These are phyloP conservation scores for Monosporascus sp. DNA, from an alignment of 2,329 filamentous ascomycete species.

Conservation along the genomic window DNA sequence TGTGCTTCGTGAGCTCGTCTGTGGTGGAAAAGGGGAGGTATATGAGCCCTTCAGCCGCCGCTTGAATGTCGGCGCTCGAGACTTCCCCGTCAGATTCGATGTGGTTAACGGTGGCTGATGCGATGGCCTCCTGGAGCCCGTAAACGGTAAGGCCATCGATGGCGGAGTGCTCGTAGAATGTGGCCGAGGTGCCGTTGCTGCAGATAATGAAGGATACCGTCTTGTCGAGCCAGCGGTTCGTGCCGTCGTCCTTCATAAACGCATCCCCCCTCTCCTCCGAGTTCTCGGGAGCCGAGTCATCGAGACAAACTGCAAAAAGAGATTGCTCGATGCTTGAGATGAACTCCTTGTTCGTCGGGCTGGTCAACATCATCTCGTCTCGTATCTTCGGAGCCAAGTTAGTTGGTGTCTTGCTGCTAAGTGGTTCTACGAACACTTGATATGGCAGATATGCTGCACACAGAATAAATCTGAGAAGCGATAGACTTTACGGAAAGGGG, in stretches of 20 bases:
- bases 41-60: neutral
- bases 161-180: constrained; percentile 4
- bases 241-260: constrained; percentile 4
- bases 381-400: neutral
- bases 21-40: neutral
- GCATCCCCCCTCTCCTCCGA: neutral
- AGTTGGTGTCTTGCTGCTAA: neutral
- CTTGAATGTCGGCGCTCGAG: neutral
- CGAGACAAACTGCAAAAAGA: constrained; percentile 5
- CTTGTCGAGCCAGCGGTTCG: constrained; percentile 10
- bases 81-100: neutral
- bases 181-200: constrained; percentile 4
- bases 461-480: no score
- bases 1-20: neutral
- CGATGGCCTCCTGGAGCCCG: neutral
- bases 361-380: constrained; percentile 1
- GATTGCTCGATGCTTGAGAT: constrained; percentile 4
- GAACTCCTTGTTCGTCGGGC: neutral
- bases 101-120: neutral
- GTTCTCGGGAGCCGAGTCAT: constrained; percentile 5
- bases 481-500: no score
- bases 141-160: constrained; percentile 3
- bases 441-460: no score
- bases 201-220: constrained; percentile 5
- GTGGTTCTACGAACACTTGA: no score